These are phyloP conservation scores for Backusella tuberculispora DNA, from an alignment of 192 early-diverging fungal genomes.

Conservation along the genomic window DNA sequence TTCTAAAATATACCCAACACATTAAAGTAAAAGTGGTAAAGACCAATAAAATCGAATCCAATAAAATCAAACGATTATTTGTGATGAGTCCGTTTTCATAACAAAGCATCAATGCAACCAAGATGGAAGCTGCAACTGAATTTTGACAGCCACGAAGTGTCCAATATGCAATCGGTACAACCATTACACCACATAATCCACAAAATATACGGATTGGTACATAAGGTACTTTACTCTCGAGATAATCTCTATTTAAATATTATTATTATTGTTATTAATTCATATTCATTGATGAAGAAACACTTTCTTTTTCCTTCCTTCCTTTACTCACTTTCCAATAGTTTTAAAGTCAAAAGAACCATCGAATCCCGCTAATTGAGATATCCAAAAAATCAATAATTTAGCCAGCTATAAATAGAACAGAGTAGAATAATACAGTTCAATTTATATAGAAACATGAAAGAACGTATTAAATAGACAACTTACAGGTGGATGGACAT, in stretches of 20 bases:
- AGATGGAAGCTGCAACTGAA: conserved; percentile 68
- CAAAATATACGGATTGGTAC: conserved; percentile 81
- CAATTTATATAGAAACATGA: neutral
- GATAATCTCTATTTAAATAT: conserved; percentile 69
- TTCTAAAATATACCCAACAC: conserved; percentile 89
- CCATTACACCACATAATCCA: conserved; percentile 76
- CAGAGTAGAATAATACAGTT: neutral
- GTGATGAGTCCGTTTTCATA: conserved; percentile 91
- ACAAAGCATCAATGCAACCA: conserved; percentile 80
- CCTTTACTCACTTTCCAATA: conserved; percentile 72
- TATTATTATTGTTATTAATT: too few relatives aligned
- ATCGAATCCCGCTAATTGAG: conserved; percentile 87
- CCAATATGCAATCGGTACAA: conserved; percentile 82
- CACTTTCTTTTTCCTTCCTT: neutral
- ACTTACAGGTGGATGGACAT: conserved; percentile 91
- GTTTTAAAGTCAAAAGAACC: conserved; percentile 90
- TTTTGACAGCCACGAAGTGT: conserved; percentile 83
- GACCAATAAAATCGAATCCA: conserved; percentile 90
- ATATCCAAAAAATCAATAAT: conserved; percentile 54
- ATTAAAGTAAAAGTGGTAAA: conserved; percentile 80
- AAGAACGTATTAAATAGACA: neutral
- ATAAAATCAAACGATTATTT: conserved; percentile 88
- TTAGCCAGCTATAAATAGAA: conserved; percentile 40
- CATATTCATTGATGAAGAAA: neutral
- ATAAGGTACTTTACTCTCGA: conserved; percentile 88